Conservation (phyloP, 192 early-diverging fungal species). For the Phycomyces nitens region DNA sequence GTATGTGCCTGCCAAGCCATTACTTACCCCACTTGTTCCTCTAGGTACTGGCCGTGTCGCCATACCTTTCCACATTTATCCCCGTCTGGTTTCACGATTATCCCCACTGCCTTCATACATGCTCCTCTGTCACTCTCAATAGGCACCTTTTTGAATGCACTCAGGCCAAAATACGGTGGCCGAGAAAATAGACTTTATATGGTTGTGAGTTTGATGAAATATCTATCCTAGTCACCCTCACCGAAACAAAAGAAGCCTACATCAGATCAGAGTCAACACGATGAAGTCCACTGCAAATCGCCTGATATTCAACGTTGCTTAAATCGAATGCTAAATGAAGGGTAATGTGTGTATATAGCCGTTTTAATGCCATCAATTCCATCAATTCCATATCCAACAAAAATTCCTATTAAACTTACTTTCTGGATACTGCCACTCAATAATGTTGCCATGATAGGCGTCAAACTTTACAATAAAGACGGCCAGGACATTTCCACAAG, state of each 20-base stretch:
- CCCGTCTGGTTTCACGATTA: slow-evolving; percentile 40
- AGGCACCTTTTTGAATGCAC: slow-evolving; percentile 42
- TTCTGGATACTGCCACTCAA: slow-evolving; percentile 51
- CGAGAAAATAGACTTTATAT: slow-evolving; percentile 6
- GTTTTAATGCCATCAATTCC: neutral
- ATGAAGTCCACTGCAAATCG: slow-evolving; percentile 58
- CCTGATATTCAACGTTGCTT: slow-evolving; percentile 47
- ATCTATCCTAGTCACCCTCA: neutral
- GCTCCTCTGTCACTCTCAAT: slow-evolving; percentile 46
- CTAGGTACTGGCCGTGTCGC: slow-evolving; percentile 44
- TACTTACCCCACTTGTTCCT: slow-evolving; percentile 36
- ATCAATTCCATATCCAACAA: neutral
- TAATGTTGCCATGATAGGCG: slow-evolving; percentile 45
- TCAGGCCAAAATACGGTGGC: slow-evolving; percentile 38
- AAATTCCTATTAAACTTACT: slow-evolving; percentile 14
- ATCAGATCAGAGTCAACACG: slow-evolving; percentile 44
- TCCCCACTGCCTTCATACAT: slow-evolving; percentile 47
- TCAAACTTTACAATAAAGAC: slow-evolving; percentile 54
- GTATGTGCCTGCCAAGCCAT: slow-evolving; percentile 4
- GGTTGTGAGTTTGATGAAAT: slow-evolving; percentile 21
- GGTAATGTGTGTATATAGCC: neutral
- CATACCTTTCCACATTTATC: slow-evolving; percentile 47
- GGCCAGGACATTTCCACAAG: slow-evolving; percentile 34
- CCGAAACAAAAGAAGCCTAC: slow-evolving; percentile 29
- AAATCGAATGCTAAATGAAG: slow-evolving; percentile 41